Evolutionary conservation across 1,284 basidiomycete species (phyloP), one percentile per base, ranked within the genome.

Genomic region (Tilletia indica): DNA sequence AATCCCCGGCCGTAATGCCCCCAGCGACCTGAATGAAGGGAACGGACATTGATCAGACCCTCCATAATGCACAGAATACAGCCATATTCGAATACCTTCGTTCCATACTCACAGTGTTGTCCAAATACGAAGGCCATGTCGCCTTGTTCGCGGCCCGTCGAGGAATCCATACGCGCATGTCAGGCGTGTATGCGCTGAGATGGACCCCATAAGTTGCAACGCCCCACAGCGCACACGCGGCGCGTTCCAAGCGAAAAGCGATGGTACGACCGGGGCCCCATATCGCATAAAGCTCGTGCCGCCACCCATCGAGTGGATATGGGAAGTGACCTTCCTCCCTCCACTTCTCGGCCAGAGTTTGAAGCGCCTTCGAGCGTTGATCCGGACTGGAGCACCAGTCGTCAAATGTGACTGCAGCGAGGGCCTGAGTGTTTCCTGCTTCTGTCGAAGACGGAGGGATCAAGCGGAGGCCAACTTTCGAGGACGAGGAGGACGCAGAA

Each of bases 121-220:
- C 16, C 45, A 45, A 42, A 21, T 21, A 14, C 19, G 51, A 9
- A 25, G 25, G 47, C 58, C 80, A 94, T 87, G 94, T 97, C 77
- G 90, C 90, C 84, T 99, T 98, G 21, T 91, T 96, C 73, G 86
- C 87, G 11, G 93, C 89, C 16, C 96, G 88, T 12, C 90, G 91
- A 1, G 96, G 94, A 0, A 95, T 90, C 96, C 96, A 98, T 11
- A 97, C 87, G 72, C 86, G 77, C 45, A 80, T 71, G 21, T 74
- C 74, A 6, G 74, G 70, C 2, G 77, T 80, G 71, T 84, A 85
- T 82, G 85, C 85, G 0, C 89, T 91, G 89, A 93, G 88, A 83
- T 96, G 93, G 5, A 93, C 91, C 0, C 94, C 88, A 80, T 92
- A 96, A 0, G 95, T 97, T 0, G 93, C 89, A 9, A 96, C 85